Base-by-base conservation (phyloP, 257 asterid genomes). In the Jacaranda copaia region DNA sequence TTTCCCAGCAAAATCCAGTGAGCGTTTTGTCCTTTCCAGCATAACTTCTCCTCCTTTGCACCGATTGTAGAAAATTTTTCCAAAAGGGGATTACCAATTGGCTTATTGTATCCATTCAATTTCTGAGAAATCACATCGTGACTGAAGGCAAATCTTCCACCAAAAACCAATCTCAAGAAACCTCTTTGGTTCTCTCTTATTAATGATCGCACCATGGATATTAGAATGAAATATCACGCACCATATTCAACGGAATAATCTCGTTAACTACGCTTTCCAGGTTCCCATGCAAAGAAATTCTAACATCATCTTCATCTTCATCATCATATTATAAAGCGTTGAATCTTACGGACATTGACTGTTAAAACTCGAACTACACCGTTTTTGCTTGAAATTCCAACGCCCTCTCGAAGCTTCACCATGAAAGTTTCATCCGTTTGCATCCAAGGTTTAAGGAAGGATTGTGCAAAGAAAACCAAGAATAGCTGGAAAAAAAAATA, bases 1-100 rank as follows among this genome's bases (percentile, higher is more conserved):
- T 89, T 89, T 53, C 78, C 88, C 67, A 81, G 80, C 85, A 93
- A 77, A 63, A 85, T 76, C 51, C 68, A 75, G 16, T 75, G 83
- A 73, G 93, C 68, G 12, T 87, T 25, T 25, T 25, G 72, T 42
- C 82, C 85, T 81, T 81, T 83, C 70, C 77, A 76, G 53, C 74
- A 56, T 61, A 84, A 39, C 32, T 80, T 84, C 66, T 82, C 93
- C 16, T 76, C 79, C 52, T 67, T 78, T 49, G 68, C 62, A 67
- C 82, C 68, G 43, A 72, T 66, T 0, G 82, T 32, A 55, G 89
- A 81, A 65, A 84, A 80, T n/a, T 79, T 81, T 9, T 43, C 45
- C 25, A 48, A 43, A 77, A 69, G 48, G 15, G 51, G 48, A 60
- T 45, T 65, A 40, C 74, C 19, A 70, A 11, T 20, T 16, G 36